A percentile compares a stretch with the other conserved stretches of the same genome.
phyloP scores from a whole-genome alignment of 306 rosid species.

The Hippophae gyantsensis region DNA sequence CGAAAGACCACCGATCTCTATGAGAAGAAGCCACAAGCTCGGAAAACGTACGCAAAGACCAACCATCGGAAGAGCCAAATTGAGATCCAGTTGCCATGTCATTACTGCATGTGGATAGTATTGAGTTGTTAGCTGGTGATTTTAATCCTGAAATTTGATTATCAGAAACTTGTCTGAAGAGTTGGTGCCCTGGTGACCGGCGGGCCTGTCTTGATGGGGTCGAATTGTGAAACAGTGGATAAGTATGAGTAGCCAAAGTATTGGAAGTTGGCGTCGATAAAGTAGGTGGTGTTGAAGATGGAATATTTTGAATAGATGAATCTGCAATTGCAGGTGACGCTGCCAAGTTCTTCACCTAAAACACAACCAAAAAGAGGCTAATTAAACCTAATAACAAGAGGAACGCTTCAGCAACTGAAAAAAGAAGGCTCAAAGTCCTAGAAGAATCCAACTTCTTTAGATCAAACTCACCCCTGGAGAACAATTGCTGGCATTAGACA shows the following conservation, averaged over 20 bases:
- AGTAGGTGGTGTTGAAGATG: slow-evolving; percentile 50
- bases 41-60: slow-evolving; percentile 94
- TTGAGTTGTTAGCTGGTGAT: slow-evolving; percentile 64
- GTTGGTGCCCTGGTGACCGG: slow-evolving; percentile 67
- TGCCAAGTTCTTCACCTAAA: slow-evolving; percentile 40
- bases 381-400: background rate
- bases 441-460: slow-evolving; percentile 11
- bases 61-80: slow-evolving; percentile 81
- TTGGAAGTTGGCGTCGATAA: slow-evolving; percentile 42
- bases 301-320: slow-evolving; percentile 38
- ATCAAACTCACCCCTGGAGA: slow-evolving; percentile 47
- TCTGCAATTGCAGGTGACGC: slow-evolving; percentile 49
- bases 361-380: slow-evolving; percentile 16
- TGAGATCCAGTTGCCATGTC: slow-evolving; percentile 64
- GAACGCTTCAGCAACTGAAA: slow-evolving; percentile 12
- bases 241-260: slow-evolving; percentile 34
- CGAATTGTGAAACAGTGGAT: slow-evolving; percentile 40
- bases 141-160: slow-evolving; percentile 59
- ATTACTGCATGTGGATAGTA: slow-evolving; percentile 68
- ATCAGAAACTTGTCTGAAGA: slow-evolving; percentile 67
- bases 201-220: slow-evolving; percentile 59
- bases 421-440: background rate
- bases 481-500: slow-evolving; percentile 39
- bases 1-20: slow-evolving; percentile 89
- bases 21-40: slow-evolving; percentile 88